Evolutionary conservation across 2,329 filamentous ascomycete species (phyloP).

Genomic region (Cadophora sp.): DNA sequence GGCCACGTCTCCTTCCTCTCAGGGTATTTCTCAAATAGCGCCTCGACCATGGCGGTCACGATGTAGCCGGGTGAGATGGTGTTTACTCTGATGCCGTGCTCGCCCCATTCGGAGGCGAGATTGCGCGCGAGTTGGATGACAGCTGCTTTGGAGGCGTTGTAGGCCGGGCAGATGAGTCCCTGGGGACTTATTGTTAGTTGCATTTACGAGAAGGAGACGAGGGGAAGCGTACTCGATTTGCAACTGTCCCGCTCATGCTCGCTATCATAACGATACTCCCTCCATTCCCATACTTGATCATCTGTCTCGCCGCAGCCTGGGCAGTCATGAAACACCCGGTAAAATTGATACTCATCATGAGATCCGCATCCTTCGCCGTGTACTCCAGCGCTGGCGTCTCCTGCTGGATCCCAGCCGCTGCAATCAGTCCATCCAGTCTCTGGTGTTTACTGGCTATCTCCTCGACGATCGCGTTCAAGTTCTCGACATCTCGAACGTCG

Average conservation of each 20-base stretch:
- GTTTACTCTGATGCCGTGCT: constrained; percentile 74
- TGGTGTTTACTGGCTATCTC: constrained; percentile 74
- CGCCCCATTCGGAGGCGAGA: constrained; percentile 75
- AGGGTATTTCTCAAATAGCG: constrained; percentile 77
- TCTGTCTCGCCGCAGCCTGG: constrained; percentile 83
- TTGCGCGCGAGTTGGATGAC: constrained; percentile 75
- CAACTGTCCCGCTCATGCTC: constrained; percentile 73
- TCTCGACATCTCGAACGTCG: constrained; percentile 76
- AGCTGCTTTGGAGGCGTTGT: constrained; percentile 79
- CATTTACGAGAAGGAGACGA: background rate
- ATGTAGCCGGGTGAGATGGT: constrained; percentile 84
- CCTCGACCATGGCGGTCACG: constrained; percentile 82
- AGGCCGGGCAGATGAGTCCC: constrained; percentile 68
- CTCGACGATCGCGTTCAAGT: constrained; percentile 71
- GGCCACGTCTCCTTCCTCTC: constrained; percentile 74
- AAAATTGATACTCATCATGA: constrained; percentile 84
- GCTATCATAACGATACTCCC: constrained; percentile 72
- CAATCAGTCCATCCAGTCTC: constrained; percentile 79
- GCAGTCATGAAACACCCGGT: constrained; percentile 88
- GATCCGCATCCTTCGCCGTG: constrained; percentile 73
- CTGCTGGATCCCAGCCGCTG: constrained; percentile 76
- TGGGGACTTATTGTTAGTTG: constrained; percentile 34
- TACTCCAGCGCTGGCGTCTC: constrained; percentile 86
- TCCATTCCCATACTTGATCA: constrained; percentile 62
- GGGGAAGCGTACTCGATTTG: constrained; percentile 63